phyloP scores from a whole-genome alignment of 345 rosid species.

The Conringia planisiliqua region DNA sequence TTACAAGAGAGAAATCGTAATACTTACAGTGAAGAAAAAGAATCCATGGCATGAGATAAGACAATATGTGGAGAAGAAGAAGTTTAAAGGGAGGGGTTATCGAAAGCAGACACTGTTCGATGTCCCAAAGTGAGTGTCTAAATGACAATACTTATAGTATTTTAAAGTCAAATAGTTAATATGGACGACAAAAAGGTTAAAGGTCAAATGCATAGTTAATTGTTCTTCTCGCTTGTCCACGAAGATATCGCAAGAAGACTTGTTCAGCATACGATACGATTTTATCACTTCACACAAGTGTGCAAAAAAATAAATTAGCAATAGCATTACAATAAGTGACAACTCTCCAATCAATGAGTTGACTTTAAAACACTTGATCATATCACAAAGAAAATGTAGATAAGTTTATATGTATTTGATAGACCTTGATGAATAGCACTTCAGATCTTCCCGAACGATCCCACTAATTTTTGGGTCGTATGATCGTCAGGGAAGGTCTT shows the following conservation, averaged over 20 bases:
- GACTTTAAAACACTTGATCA: neutral
- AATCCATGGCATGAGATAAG: conserved; percentile 11
- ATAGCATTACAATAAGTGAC: neutral
- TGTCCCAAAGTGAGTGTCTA: no score
- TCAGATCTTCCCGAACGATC: no score
- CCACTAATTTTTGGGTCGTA: no score
- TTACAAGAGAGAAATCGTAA: neutral
- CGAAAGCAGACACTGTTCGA: neutral
- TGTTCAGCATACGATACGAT: neutral
- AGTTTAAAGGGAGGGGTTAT: neutral
- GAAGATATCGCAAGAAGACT: neutral
- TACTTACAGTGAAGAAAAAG: conserved; percentile 16
- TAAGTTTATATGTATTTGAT: neutral
- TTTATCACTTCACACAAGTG: neutral
- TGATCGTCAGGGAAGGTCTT: no score
- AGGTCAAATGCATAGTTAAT: neutral
- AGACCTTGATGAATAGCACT: neutral
- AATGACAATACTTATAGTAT: no score
- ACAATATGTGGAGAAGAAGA: neutral
- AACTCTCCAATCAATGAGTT: neutral
- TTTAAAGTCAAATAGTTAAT: no score
- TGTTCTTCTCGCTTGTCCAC: neutral
- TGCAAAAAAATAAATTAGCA: no score
- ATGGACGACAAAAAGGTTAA: no score
- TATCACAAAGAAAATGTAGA: neutral